Evolutionary conservation across 2,329 filamentous ascomycete species (phyloP).

Genomic region (Diaporthe sp.): DNA sequence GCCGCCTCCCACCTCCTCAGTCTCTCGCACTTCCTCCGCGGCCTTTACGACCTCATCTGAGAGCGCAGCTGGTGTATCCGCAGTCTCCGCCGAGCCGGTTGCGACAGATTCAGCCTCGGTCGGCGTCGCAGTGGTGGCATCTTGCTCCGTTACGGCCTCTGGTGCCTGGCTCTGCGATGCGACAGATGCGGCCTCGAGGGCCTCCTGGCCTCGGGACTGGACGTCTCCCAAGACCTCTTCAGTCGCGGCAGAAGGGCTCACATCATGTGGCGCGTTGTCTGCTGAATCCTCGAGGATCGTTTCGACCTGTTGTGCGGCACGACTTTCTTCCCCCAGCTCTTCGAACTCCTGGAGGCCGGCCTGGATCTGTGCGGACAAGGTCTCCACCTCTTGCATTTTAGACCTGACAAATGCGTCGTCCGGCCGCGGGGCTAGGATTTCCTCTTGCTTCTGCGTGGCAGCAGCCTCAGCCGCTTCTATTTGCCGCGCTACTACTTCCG

Average conservation of each 20-base stretch:
- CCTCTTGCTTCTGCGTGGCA: neutral
- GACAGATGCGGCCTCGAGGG: slow-evolving; percentile 5
- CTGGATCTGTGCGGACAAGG: neutral
- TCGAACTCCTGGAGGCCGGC: neutral
- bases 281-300: slow-evolving; percentile 3
- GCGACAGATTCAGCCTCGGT: neutral
- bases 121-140: neutral
- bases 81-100: neutral
- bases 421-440: neutral
- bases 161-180: slow-evolving; percentile 19
- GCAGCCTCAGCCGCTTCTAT: slow-evolving; percentile 36
- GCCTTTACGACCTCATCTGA: slow-evolving; percentile 28
- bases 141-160: slow-evolving; percentile 6
- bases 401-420: neutral
- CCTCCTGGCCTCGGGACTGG: neutral
- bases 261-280: slow-evolving; percentile 1
- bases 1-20: slow-evolving; percentile 20
- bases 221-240: neutral
- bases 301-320: slow-evolving; percentile 2
- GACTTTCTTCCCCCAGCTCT: slow-evolving; percentile 8
- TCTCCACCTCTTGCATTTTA: neutral
- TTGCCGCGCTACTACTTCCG: slow-evolving; percentile 43
- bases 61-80: neutral
- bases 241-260: neutral
- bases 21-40: slow-evolving; percentile 32